phyloP scores from a whole-genome alignment of 2,329 filamentous ascomycete species.

The Trichoderma sp. region DNA sequence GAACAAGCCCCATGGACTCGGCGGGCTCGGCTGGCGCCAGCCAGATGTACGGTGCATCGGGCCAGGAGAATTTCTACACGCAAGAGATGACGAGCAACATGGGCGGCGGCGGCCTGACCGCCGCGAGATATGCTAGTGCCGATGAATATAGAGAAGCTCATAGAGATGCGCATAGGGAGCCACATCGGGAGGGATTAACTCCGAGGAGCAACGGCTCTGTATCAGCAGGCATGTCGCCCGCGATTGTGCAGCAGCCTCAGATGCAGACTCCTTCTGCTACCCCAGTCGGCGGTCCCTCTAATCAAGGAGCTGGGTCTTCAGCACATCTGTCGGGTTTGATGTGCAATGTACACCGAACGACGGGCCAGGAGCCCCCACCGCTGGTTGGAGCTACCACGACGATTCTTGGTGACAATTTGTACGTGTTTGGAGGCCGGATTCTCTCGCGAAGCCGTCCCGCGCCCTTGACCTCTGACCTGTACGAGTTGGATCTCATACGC shows the following conservation, averaged over 20 bases:
- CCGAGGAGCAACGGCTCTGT: conserved; percentile 52
- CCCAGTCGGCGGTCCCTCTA: conserved; percentile 42
- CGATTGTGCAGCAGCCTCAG: conserved; percentile 37
- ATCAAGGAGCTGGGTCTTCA: conserved; percentile 46
- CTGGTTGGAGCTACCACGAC: conserved; percentile 94
- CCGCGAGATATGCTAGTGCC: conserved; percentile 40
- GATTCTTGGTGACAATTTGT: conserved; percentile 90
- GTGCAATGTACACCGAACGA: conserved; percentile 78
- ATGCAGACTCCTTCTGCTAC: conserved; percentile 21
- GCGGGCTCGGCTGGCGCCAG: conserved; percentile 31
- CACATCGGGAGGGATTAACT: conserved; percentile 44
- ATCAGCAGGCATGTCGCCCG: conserved; percentile 58
- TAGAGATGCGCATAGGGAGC: conserved; percentile 42
- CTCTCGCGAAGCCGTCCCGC: conserved; percentile 77
- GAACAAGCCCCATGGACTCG: conserved; percentile 51
- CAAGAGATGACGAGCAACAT: conserved; percentile 47
- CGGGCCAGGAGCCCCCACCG: conserved; percentile 84
- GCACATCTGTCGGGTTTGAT: conserved; percentile 63
- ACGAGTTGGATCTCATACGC: conserved; percentile 86
- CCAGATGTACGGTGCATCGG: conserved; percentile 36
- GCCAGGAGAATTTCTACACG: conserved; percentile 30
- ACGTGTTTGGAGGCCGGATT: conserved; percentile 90
- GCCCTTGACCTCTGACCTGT: conserved; percentile 83
- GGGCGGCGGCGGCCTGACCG: conserved; percentile 40
- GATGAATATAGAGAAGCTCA: conserved; percentile 35